Percentiles rank a stretch among this genome's conserved stretches.
These are phyloP conservation scores for Colletotrichum musicola DNA, from an alignment of 2,329 filamentous ascomycete species.

Conservation along the genomic window DNA sequence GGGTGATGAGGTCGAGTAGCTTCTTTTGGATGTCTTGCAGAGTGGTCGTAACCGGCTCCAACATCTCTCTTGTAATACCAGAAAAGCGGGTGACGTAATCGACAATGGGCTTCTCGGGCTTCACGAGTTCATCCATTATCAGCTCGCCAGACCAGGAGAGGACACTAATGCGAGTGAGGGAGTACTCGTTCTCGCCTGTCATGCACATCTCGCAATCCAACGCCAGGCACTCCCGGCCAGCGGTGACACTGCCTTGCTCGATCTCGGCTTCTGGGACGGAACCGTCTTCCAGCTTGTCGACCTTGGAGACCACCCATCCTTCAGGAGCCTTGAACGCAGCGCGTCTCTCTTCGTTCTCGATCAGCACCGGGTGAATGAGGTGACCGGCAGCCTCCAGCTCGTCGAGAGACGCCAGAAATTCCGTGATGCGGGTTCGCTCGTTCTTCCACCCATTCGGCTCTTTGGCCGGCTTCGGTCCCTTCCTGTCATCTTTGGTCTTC, in stretches of 20 bases:
- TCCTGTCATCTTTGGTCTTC: conserved; percentile 71
- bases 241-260: conserved; percentile 85
- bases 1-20: conserved; percentile 78
- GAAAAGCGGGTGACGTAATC: conserved; percentile 95
- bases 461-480: conserved; percentile 69
- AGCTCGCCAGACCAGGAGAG: conserved; percentile 87
- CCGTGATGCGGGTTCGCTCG: conserved; percentile 83
- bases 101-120: conserved; percentile 86
- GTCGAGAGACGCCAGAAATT: conserved; percentile 78
- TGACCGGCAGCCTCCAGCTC: conserved; percentile 89
- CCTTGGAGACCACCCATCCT: conserved; percentile 87
- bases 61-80: conserved; percentile 89
- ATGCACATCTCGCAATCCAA: conserved; percentile 99
- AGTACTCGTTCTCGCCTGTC: conserved; percentile 82
- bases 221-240: conserved; percentile 81
- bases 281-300: conserved; percentile 76
- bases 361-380: conserved; percentile 82
- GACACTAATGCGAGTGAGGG: conserved; percentile 89
- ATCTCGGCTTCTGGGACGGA: conserved; percentile 77
- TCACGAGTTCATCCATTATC: conserved; percentile 91
- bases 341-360: conserved; percentile 68
- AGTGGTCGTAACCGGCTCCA: conserved; percentile 85
- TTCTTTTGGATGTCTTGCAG: conserved; percentile 84
- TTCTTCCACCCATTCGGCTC: conserved; percentile 78
- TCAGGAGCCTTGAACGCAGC: conserved; percentile 67